Percentiles rank a stretch among this genome's conserved stretches.
phyloP scores from a whole-genome alignment of 805 yeast genomes.

The Saccharomycopsis sp. region DNA sequence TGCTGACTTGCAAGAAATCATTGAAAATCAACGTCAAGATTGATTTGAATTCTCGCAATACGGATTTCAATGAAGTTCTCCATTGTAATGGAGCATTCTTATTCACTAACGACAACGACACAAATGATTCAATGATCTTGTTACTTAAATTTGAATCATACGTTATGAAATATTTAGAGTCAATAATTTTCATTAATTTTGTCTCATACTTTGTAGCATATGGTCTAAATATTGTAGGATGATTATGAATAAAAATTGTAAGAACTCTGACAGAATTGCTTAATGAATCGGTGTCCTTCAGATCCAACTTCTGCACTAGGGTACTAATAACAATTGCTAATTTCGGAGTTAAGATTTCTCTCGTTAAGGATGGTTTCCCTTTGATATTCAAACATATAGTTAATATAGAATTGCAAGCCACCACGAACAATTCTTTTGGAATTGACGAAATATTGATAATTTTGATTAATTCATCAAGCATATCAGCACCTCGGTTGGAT shows the following conservation, averaged over 20 bases:
- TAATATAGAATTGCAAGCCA: constrained; percentile 29
- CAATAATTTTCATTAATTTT: constrained; percentile 34
- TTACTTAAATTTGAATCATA: constrained; percentile 36
- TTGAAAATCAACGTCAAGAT: constrained; percentile 45
- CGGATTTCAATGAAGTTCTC: constrained; percentile 39
- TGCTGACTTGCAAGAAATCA: constrained; percentile 53
- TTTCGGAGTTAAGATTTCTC: constrained; percentile 79
- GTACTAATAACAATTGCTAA: constrained; percentile 53
- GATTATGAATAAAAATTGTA: constrained; percentile 37
- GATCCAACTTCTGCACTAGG: constrained; percentile 39
- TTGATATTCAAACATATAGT: constrained; percentile 36
- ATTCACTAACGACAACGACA: constrained; percentile 48
- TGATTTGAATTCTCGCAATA: constrained; percentile 48
- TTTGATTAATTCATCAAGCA: constrained; percentile 36
- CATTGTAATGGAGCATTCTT: constrained; percentile 35
- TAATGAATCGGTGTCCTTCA: constrained; percentile 31
- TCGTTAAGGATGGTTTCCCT: constrained; percentile 76
- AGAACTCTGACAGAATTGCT: constrained; percentile 23
- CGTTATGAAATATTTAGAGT: constrained; percentile 29
- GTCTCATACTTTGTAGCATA: constrained; percentile 55
- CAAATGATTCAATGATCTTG: constrained; percentile 43
- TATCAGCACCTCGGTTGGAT: constrained; percentile 35
- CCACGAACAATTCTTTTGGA: constrained; percentile 36
- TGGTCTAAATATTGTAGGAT: constrained; percentile 80
- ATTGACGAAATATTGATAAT: constrained; percentile 33